Evolutionary conservation across 2,329 filamentous ascomycete species (phyloP), one percentile per base, ranked within the genome.

Genomic region (Verticillium nubilum): DNA sequence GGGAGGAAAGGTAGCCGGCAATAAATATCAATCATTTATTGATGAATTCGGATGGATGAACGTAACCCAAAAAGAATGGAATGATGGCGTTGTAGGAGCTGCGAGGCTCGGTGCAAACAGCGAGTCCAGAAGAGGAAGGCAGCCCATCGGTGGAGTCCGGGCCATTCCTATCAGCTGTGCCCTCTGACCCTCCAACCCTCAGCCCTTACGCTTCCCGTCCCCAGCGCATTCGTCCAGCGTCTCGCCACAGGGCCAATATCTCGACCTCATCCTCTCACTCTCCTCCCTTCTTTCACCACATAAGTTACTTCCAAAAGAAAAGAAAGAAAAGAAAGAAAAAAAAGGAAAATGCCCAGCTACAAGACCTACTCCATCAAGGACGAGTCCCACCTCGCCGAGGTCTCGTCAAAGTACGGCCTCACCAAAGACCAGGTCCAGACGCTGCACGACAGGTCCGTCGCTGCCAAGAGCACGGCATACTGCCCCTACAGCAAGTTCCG

Each of bases 401-500:
- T 72, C 42, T 78, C 77, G 70, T 56, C 63, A 15, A 65, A 70
- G 31, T 73, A 81, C 70, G 71, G 70, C 69, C 78, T 96, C 52
- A 86, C 84, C 10, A 70, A 75, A 17, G 71, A 77, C 55, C 88
- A 96, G 72, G 84, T 96, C 70, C 72, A 79, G 61, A 77, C 79
- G 50, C 83, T 97, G 54, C 83, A 82, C 58, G 73, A 77, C 60
- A 80, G 83, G 69, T 87, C 88, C 65, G 79, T 84, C 58, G 85
- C 85, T 5, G 92, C 93, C 61, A 96, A 96, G 74, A 80, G 80
- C 2, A 82, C 79, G 58, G 92, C 94, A 35, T 97, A 98, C 78
- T 96, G 92, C 84, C 92, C 91, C 3, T 97, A 97, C 80, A 96
- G 91, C 68, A 84, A 88, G 61, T 99, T 98, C 81, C 90, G 88